Base-by-base conservation (phyloP, 1,139 yeast species). In the Arxiozyma telluris region DNA sequence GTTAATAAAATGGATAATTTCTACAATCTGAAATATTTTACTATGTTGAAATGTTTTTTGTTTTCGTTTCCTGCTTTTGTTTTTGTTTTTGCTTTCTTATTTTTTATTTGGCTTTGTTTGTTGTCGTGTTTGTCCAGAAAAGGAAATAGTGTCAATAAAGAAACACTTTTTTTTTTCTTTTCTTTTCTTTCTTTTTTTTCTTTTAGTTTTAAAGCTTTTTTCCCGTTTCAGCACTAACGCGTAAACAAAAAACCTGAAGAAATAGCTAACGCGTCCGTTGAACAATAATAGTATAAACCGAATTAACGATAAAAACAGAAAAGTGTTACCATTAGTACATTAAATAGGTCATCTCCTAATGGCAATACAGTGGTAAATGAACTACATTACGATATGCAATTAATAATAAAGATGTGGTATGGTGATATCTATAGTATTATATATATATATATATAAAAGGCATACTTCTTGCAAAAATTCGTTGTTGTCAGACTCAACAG, bases 41-140 rank as follows among this genome's bases (percentile, higher is more conserved):
- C n/a, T 34, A 34, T 34, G 39, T 12, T 15, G 39, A 34, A 34
- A 15, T 12, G 11, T 15, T 12, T 34, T 34, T 34, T 34, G n/a
- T 15, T 34, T 34, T 34, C 39, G 38, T 30, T 30, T 30, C 38
- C 6, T 23, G 25, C 6, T 23, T 23, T 23, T 23, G 25, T 23
- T 23, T 23, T 23, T 23, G 25, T 23, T 23, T 23, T 23, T 23
- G 25, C 6, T 23, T 23, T 23, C 6, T 4, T 4, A 4, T 23
- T 34, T 34, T 15, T 15, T 34, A 17, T 20, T 20, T n/a, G n/a
- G 17, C 8, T 44, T 18, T 38, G 18, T 25, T 44, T 57, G 58
- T 57, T 59, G 55, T 57, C 59, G 48, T 55, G 56, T 57, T 34
- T 52, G 47, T 54, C 59, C 53, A 49, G 50, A 56, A 50, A 30